A percentile compares a stretch with the other conserved stretches of the same genome.
These are phyloP conservation scores for Geosmithia flava DNA, from an alignment of 2,329 filamentous ascomycete genomes.

Conservation along the genomic window DNA sequence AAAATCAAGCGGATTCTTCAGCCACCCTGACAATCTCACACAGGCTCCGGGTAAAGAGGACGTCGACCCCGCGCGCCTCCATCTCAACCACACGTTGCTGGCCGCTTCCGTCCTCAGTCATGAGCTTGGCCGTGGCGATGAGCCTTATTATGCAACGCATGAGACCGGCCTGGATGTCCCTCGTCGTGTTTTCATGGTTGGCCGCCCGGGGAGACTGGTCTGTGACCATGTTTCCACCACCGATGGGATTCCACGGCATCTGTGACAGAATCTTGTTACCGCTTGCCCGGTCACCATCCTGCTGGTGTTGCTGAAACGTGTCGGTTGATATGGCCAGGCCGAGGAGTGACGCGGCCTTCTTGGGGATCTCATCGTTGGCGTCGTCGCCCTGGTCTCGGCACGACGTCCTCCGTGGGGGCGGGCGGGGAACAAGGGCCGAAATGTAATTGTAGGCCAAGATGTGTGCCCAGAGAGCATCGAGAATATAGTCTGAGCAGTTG, in stretches of 20 bases:
- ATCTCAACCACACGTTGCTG: constrained; percentile 17
- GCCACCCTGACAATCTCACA: constrained; percentile 28
- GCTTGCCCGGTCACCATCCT: constrained; percentile 7
- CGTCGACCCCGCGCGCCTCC: constrained; percentile 19
- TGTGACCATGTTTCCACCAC: constrained; percentile 12
- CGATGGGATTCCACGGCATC: constrained; percentile 11
- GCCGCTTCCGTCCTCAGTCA: constrained; percentile 14
- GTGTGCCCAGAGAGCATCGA: constrained; percentile 47
- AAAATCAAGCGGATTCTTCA: constrained; percentile 13
- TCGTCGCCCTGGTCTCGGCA: background rate
- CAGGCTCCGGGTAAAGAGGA: constrained; percentile 24
- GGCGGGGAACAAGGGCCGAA: constrained; percentile 16
- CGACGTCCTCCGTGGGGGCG: background rate
- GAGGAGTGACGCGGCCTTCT: constrained; percentile 38
- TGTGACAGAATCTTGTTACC: constrained; percentile 13
- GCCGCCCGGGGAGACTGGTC: constrained; percentile 7
- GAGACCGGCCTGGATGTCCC: constrained; percentile 35
- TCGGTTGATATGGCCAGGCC: constrained; percentile 23
- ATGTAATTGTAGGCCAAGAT: constrained; percentile 48
- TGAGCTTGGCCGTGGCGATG: constrained; percentile 32
- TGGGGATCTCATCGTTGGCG: constrained; percentile 19
- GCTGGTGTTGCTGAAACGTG: background rate
- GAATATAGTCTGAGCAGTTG: constrained; percentile 38
- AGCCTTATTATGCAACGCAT: constrained; percentile 36
- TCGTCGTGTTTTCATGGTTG: constrained; percentile 20